Conservation (phyloP, 2,329 filamentous ascomycete genomes). For the Nigrospora oryzae region DNA sequence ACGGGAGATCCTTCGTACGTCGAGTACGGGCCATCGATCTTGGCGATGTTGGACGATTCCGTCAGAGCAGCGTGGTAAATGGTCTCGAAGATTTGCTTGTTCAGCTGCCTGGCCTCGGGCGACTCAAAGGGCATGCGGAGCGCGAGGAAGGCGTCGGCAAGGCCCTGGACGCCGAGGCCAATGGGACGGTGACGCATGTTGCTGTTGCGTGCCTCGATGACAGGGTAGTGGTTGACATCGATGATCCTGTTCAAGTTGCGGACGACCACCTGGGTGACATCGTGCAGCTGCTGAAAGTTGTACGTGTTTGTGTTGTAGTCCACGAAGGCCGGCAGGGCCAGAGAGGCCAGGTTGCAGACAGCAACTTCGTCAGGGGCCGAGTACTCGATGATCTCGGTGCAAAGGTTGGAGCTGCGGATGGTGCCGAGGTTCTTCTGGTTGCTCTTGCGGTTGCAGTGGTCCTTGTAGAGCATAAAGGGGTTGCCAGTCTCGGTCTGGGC, state of each 20-base stretch:
- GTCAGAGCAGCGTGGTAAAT: constrained; percentile 96
- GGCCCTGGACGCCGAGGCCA: constrained; percentile 92
- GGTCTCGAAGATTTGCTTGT: constrained; percentile 98
- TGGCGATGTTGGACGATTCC: constrained; percentile 78
- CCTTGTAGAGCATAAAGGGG: constrained; percentile 99
- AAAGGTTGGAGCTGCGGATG: constrained; percentile 96
- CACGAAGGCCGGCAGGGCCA: constrained; percentile 85
- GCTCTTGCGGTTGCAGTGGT: constrained; percentile 96
- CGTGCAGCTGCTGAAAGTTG: constrained; percentile 94
- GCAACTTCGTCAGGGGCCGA: constrained; percentile 95
- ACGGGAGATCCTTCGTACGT: constrained; percentile 91
- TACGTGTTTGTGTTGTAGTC: constrained; percentile 79
- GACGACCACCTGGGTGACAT: constrained; percentile 85
- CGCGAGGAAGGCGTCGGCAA: constrained; percentile 95
- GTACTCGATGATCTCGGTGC: constrained; percentile 98
- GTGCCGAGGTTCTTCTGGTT: constrained; percentile 99
- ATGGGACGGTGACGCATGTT: constrained; percentile 97
- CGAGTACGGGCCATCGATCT: constrained; percentile 74
- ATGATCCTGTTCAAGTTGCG: constrained; percentile 98
- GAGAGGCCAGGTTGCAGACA: constrained; percentile 93
- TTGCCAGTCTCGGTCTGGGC: constrained; percentile 98
- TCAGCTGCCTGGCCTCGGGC: constrained; percentile 83
- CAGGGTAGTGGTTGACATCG: constrained; percentile 97
- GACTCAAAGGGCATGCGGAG: constrained; percentile 97
- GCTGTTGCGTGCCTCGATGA: constrained; percentile 84